phyloP scores from a whole-genome alignment of 371 early-diverging fungal genomes.

The Mucor velutinosus region DNA sequence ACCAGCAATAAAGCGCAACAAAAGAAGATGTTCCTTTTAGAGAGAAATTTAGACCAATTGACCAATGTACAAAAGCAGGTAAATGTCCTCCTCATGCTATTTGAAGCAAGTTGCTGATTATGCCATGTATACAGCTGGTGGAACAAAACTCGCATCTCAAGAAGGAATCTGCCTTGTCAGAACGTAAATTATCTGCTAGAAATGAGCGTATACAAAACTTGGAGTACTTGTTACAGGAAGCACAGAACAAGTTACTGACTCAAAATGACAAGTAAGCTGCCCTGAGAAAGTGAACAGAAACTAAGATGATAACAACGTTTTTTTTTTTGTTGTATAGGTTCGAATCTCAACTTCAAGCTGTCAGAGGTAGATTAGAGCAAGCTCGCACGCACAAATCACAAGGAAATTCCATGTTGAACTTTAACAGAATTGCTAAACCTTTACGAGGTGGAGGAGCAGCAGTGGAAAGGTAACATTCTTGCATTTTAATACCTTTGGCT shows the following conservation, averaged over 20 bases:
- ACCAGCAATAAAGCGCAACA: conserved; percentile 84
- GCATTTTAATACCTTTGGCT: not conserved
- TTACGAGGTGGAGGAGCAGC: conserved; percentile 81
- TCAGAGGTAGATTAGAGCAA: conserved; percentile 77
- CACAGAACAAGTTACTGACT: conserved; percentile 66
- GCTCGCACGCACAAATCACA: conserved; percentile 62
- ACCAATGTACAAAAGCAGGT: conserved; percentile 90
- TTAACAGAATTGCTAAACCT: conserved; percentile 88
- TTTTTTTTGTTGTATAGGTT: conserved; percentile 53
- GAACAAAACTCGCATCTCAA: conserved; percentile 93
- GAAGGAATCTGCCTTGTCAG: conserved; percentile 86
- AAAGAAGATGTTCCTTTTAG: conserved; percentile 93
- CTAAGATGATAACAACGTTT: not conserved
- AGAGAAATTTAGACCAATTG: conserved; percentile 94
- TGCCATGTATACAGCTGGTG: conserved; percentile 62
- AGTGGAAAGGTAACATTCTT: conserved; percentile 2
- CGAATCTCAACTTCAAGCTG: conserved; percentile 74
- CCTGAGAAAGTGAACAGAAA: not conserved
- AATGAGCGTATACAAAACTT: conserved; percentile 92
- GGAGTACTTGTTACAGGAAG: conserved; percentile 81
- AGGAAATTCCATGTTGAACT: conserved; percentile 58
- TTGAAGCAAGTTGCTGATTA: not conserved
- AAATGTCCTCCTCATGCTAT: not conserved
- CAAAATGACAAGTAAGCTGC: conserved; percentile 71
- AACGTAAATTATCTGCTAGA: conserved; percentile 88